phyloP scores from a whole-genome alignment of 345 rosid species.

The Acer negundo region DNA sequence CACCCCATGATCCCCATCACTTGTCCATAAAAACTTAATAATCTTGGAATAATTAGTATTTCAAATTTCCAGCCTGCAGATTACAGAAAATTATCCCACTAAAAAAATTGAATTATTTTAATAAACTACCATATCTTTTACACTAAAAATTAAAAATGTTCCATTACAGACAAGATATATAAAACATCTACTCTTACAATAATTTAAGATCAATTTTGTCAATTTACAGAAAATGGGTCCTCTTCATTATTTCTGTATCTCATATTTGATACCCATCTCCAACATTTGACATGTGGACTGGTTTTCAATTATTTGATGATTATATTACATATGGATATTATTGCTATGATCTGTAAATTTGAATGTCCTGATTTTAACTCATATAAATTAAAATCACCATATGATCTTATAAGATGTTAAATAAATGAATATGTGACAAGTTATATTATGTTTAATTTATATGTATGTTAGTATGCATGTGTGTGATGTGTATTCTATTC shows the following conservation, averaged over 20 bases:
- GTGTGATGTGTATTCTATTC: neutral
- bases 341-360: neutral
- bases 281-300: slow-evolving; percentile 13
- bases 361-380: neutral
- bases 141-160: neutral
- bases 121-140: neutral
- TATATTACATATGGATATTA: no score
- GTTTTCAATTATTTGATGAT: neutral
- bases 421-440: neutral
- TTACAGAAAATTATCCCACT: neutral
- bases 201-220: neutral
- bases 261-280: neutral
- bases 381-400: neutral
- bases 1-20: neutral
- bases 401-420: neutral
- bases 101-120: neutral
- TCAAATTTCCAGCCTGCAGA: slow-evolving; percentile 18
- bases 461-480: no score
- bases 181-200: no score
- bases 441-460: neutral
- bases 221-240: neutral
- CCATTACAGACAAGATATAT: neutral
- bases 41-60: no score
- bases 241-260: neutral
- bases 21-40: neutral